Evolutionary conservation across 768 basidiomycete genomes (phyloP).

Genomic region (Xanthoconium purpureum): DNA sequence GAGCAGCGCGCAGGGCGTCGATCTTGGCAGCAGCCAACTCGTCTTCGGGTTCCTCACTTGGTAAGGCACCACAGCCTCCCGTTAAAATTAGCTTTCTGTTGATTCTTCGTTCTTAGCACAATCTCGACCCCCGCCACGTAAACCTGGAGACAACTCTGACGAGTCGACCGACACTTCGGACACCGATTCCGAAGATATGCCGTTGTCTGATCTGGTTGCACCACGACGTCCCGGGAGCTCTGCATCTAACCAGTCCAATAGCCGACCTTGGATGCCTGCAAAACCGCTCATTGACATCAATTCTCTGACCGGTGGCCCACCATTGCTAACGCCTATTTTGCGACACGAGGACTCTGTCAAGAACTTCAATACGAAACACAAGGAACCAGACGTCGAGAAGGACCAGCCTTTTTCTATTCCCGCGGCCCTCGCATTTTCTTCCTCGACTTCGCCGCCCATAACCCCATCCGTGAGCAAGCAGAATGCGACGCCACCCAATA

Average conservation of each 20-base stretch:
- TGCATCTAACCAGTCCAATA: conserved; percentile 32
- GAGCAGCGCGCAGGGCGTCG: conserved; percentile 52
- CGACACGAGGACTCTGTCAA: conserved; percentile 29
- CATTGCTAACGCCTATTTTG: conserved; percentile 29
- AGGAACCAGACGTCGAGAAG: conserved; percentile 20
- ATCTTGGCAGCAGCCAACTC: conserved; percentile 34
- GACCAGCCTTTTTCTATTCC: conserved; percentile 33
- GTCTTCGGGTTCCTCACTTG: conserved; percentile 17
- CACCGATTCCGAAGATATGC: conserved; percentile 56
- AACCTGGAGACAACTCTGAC: conserved; percentile 16
- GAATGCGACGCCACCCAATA: not conserved
- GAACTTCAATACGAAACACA: conserved; percentile 14
- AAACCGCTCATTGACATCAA: conserved; percentile 45
- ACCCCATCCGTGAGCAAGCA: conserved; percentile 14
- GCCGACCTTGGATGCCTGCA: conserved; percentile 31
- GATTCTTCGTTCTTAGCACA: conserved; percentile 1
- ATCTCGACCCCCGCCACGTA: not conserved
- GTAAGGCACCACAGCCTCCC: conserved; percentile 25
- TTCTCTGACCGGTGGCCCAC: conserved; percentile 35
- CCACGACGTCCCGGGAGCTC: conserved; percentile 70
- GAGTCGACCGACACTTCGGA: conserved; percentile 33
- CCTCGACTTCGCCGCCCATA: conserved; percentile 19
- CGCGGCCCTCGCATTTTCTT: conserved; percentile 20
- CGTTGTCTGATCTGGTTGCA: conserved; percentile 57
- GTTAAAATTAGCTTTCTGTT: not conserved